These are phyloP conservation scores for Iris pallida DNA, from an alignment of 116 monocot genomes.

Conservation along the genomic window DNA sequence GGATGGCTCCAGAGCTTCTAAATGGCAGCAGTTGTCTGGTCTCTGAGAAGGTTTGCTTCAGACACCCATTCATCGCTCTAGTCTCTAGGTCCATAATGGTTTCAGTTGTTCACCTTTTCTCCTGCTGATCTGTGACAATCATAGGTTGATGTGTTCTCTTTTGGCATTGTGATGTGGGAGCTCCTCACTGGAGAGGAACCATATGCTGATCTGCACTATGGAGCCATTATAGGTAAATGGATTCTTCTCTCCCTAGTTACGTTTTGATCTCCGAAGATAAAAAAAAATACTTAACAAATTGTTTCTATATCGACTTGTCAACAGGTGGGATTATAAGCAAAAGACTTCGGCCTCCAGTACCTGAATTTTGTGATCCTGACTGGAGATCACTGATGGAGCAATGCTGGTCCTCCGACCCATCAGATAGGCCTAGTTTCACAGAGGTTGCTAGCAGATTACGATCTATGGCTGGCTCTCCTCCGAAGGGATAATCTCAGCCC, in stretches of 20 bases:
- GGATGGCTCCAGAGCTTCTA: constrained; percentile 97
- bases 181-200: constrained; percentile 93
- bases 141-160: constrained; percentile 89
- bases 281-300: neutral
- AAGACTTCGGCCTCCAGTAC: constrained; percentile 71
- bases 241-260: neutral
- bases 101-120: constrained; percentile 1
- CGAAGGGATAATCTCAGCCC: constrained; percentile 13
- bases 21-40: constrained; percentile 80
- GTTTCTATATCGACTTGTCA: neutral
- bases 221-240: constrained; percentile 77
- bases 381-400: constrained; percentile 84
- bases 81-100: neutral
- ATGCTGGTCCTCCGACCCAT: constrained; percentile 77
- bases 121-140: neutral
- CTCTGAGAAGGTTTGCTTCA: constrained; percentile 65
- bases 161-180: constrained; percentile 99
- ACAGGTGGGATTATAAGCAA: constrained; percentile 87
- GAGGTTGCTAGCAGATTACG: constrained; percentile 57
- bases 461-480: constrained; percentile 44
- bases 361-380: constrained; percentile 66
- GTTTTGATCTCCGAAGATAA: neutral
- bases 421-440: constrained; percentile 64
- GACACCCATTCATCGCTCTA: neutral
- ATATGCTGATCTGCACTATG: constrained; percentile 90